phyloP scores from a whole-genome alignment of 1,284 basidiomycete genomes.

The Marasmius fiardii region DNA sequence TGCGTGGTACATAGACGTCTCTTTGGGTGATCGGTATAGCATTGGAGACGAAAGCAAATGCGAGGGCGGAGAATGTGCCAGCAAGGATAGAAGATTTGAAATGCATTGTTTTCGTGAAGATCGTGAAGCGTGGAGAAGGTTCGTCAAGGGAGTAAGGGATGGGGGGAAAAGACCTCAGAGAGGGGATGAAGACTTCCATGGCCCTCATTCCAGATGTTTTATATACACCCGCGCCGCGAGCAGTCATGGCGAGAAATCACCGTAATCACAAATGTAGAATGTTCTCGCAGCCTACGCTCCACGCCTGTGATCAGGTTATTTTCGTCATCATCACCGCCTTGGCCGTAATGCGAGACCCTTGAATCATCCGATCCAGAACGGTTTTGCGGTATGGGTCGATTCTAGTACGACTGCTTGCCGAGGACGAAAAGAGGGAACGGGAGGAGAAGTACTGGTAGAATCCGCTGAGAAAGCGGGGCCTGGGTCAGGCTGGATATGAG shows the following conservation, averaged over 20 bases:
- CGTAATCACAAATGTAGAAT: too few relatives aligned
- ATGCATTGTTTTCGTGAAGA: conserved; percentile 1
- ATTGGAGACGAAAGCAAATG: not conserved
- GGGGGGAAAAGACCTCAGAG: not conserved
- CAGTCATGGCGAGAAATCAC: not conserved
- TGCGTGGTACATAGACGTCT: not conserved
- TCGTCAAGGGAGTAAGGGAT: not conserved
- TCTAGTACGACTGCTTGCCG: too few relatives aligned
- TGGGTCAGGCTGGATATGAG: too few relatives aligned
- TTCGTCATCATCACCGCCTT: too few relatives aligned
- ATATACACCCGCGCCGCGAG: not conserved
- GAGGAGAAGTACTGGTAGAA: too few relatives aligned
- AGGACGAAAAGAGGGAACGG: too few relatives aligned
- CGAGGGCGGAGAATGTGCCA: not conserved
- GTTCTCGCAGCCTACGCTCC: too few relatives aligned
- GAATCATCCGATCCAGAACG: too few relatives aligned
- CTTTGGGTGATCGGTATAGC: not conserved
- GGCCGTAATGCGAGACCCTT: too few relatives aligned
- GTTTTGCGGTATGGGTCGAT: too few relatives aligned
- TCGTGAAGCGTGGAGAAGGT: not conserved
- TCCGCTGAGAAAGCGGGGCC: too few relatives aligned
- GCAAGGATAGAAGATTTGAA: conserved; percentile 4
- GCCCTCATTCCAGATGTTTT: not conserved
- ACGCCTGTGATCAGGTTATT: too few relatives aligned
- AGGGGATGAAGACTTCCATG: not conserved